These are phyloP conservation scores for Beauveria pseudobassiana DNA, from an alignment of 2,329 filamentous ascomycete genomes.

Conservation along the genomic window DNA sequence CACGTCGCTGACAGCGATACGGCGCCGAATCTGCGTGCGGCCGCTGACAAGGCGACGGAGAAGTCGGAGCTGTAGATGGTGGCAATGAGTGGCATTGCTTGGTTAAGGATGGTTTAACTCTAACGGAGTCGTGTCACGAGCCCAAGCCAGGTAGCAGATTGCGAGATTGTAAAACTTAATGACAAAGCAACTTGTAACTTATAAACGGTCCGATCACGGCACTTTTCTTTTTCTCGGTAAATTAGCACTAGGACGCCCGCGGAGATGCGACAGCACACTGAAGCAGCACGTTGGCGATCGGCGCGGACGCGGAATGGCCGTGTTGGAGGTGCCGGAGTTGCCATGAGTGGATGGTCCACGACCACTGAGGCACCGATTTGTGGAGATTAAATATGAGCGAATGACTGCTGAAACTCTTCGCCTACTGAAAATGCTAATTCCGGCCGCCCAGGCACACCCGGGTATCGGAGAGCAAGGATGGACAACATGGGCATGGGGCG, in stretches of 20 bases:
- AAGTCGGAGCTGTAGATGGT: conserved; percentile 18
- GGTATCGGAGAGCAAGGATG: not conserved
- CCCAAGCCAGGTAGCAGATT: too few species aligned
- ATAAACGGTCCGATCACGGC: not conserved
- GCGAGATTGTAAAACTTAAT: not conserved
- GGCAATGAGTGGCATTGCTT: not conserved
- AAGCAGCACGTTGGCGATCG: not conserved
- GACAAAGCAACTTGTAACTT: not conserved
- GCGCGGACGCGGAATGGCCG: conserved; percentile 5
- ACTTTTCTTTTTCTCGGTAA: not conserved
- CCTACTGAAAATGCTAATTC: not conserved
- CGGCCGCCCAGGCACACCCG: not conserved
- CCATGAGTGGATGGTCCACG: not conserved
- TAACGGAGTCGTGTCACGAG: not conserved
- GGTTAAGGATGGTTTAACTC: too few species aligned
- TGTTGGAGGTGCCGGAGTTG: conserved; percentile 2
- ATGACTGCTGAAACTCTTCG: too few species aligned
- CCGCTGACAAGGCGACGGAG: conserved; percentile 39
- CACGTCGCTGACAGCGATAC: conserved; percentile 42
- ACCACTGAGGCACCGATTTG: not conserved
- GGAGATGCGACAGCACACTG: not conserved
- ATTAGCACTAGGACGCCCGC: not conserved
- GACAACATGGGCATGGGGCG: not conserved
- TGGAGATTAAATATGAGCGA: not conserved
- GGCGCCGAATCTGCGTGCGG: conserved; percentile 42